Conservation (phyloP, 805 yeast genomes). For the Clavispora phyllophila region DNA sequence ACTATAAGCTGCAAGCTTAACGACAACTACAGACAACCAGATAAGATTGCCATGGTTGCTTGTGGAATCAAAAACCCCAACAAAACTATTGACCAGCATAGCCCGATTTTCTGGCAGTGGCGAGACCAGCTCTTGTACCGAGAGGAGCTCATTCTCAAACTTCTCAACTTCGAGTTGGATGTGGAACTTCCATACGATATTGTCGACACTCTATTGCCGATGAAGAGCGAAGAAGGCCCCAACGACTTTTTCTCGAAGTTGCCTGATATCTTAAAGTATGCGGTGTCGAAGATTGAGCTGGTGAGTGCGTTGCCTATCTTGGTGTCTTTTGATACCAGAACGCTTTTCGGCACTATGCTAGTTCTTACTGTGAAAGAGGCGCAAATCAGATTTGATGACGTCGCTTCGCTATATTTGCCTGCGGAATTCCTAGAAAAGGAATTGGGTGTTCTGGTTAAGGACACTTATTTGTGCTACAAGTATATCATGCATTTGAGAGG, state of each 20-base stretch:
- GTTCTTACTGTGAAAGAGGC: constrained; percentile 15
- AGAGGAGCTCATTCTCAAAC: constrained; percentile 36
- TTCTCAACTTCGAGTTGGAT: constrained; percentile 36
- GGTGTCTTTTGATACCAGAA: constrained; percentile 28
- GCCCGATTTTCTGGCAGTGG: constrained; percentile 41
- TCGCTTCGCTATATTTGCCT: constrained; percentile 8
- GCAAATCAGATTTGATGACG: constrained; percentile 8
- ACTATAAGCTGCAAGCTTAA: constrained; percentile 39
- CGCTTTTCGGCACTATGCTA: constrained; percentile 26
- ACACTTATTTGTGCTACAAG: constrained; percentile 12
- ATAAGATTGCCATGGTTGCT: constrained; percentile 36
- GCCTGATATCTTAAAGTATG: constrained; percentile 22
- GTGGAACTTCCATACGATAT: constrained; percentile 36
- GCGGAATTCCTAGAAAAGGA: constrained; percentile 5
- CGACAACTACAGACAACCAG: constrained; percentile 40
- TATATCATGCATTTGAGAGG: constrained; percentile 12
- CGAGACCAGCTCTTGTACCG: constrained; percentile 39
- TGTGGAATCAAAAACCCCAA: constrained; percentile 31
- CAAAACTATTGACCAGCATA: constrained; percentile 33
- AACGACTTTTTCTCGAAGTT: constrained; percentile 9
- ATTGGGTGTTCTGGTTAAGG: constrained; percentile 4
- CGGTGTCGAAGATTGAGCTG: constrained; percentile 32
- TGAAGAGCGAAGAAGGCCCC: constrained; percentile 5
- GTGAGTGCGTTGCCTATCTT: constrained; percentile 35
- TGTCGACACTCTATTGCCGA: constrained; percentile 19